phyloP scores from a whole-genome alignment of 2,329 filamentous ascomycete species.

The Helotiales sp. region DNA sequence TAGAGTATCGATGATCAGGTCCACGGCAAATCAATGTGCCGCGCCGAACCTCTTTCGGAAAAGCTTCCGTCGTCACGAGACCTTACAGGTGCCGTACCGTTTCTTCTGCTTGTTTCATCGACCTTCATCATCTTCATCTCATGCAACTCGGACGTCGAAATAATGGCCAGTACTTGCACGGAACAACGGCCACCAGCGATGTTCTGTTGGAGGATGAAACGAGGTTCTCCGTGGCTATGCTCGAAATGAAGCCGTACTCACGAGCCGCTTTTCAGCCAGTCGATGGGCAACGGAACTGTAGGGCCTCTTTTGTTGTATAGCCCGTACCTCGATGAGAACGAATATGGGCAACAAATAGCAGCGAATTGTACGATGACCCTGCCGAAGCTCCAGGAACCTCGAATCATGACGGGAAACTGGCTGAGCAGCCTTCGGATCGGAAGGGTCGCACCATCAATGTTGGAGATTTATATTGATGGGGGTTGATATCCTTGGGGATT shows the following conservation, averaged over 20 bases:
- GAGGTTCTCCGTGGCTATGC: conserved; percentile 1
- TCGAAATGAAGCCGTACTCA: background rate
- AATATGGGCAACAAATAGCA: too few species aligned
- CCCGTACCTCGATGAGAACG: background rate
- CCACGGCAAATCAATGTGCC: background rate
- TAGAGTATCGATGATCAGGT: background rate
- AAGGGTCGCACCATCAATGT: too few species aligned
- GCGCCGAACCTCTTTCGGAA: background rate
- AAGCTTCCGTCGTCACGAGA: background rate
- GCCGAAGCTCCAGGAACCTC: too few species aligned
- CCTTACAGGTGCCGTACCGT: too few species aligned
- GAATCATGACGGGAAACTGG: too few species aligned
- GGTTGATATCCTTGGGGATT: too few species aligned
- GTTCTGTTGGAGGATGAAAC: too few species aligned
- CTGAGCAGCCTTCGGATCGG: too few species aligned
- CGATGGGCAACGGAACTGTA: background rate
- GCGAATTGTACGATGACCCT: too few species aligned
- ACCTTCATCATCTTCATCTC: background rate
- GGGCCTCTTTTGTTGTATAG: background rate
- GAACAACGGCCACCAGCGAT: too few species aligned
- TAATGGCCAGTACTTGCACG: too few species aligned
- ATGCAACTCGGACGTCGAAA: background rate
- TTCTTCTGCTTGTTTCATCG: background rate
- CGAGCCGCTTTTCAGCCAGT: background rate
- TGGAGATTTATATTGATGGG: too few species aligned